Conservation (phyloP, 495 filamentous ascomycete genomes). For the Lineolata rhizophorae region DNA sequence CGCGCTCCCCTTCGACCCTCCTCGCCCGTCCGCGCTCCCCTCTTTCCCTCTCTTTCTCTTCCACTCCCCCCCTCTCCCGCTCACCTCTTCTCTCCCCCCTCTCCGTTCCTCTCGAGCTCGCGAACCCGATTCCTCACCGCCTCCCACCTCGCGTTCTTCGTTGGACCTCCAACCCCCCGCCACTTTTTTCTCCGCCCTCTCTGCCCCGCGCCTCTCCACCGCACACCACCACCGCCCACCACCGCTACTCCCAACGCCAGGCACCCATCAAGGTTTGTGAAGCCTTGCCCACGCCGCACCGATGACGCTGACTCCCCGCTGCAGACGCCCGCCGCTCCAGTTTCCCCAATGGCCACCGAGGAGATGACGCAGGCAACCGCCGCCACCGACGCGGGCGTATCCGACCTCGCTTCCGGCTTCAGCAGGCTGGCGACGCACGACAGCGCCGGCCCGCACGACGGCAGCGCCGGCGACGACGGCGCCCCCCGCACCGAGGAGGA, state of each 20-base stretch:
- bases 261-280: background rate
- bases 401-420: slow-evolving; percentile 12
- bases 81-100: slow-evolving; percentile 9
- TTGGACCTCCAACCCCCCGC: slow-evolving; percentile 4
- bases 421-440: slow-evolving; percentile 11
- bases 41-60: slow-evolving; percentile 4
- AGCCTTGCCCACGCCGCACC: too few species aligned
- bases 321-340: too few species aligned
- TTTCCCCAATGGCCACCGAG: slow-evolving; percentile 21
- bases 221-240: slow-evolving; percentile 3
- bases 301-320: too few species aligned
- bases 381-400: slow-evolving; percentile 10
- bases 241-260: slow-evolving; percentile 10
- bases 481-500: slow-evolving; percentile 60
- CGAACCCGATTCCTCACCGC: slow-evolving; percentile 6
- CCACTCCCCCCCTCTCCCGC: slow-evolving; percentile 11
- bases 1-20: slow-evolving; percentile 1
- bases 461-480: slow-evolving; percentile 13
- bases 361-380: slow-evolving; percentile 9
- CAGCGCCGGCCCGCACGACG: slow-evolving; percentile 10
- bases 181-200: slow-evolving; percentile 9
- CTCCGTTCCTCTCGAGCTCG: slow-evolving; percentile 9
- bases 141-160: slow-evolving; percentile 5
- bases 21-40: slow-evolving; percentile 1
- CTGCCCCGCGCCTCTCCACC: slow-evolving; percentile 5